Percentiles rank a stretch among this genome's conserved stretches.
These are phyloP conservation scores for Aspergillus intermedius DNA, from an alignment of 2,329 filamentous ascomycete genomes.

Conservation along the genomic window DNA sequence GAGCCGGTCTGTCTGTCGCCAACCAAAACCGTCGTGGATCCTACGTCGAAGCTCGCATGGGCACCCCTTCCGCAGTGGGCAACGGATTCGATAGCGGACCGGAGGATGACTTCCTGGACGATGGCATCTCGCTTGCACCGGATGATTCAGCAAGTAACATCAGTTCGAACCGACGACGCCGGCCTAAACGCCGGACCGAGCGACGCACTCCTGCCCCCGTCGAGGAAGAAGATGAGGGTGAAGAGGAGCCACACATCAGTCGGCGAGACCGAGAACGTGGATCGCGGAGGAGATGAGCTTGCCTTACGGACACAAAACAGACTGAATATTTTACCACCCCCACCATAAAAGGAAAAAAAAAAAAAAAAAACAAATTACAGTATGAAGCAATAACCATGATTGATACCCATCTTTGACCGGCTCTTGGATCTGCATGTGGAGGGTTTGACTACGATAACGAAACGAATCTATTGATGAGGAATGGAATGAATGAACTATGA, in stretches of 20 bases:
- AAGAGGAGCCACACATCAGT: constrained; percentile 16
- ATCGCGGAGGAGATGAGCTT: constrained; percentile 18
- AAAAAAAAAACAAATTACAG: neutral
- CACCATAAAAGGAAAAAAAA: neutral
- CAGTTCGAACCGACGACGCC: constrained; percentile 38
- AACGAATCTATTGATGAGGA: neutral
- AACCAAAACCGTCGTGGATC: constrained; percentile 40
- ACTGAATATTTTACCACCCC: neutral
- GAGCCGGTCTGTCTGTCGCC: constrained; percentile 61
- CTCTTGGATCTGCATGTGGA: neutral
- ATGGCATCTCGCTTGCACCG: constrained; percentile 39
- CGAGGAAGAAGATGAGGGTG: constrained; percentile 43
- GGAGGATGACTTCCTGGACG: constrained; percentile 42
- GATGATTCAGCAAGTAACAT: constrained; percentile 47
- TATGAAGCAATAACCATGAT: neutral
- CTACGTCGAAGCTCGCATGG: constrained; percentile 35
- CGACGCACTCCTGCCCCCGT: constrained; percentile 44
- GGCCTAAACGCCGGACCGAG: constrained; percentile 42
- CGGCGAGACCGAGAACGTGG: constrained; percentile 20
- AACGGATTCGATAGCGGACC: constrained; percentile 34
- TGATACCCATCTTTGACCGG: neutral
- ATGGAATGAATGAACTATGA: constrained; percentile 46
- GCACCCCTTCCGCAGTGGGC: constrained; percentile 32
- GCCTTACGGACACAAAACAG: neutral
- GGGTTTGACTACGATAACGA: too few species aligned